Evolutionary conservation across 768 basidiomycete genomes (phyloP), one percentile per base, ranked within the genome.

Genomic region (Auricularia auricula-judae): DNA sequence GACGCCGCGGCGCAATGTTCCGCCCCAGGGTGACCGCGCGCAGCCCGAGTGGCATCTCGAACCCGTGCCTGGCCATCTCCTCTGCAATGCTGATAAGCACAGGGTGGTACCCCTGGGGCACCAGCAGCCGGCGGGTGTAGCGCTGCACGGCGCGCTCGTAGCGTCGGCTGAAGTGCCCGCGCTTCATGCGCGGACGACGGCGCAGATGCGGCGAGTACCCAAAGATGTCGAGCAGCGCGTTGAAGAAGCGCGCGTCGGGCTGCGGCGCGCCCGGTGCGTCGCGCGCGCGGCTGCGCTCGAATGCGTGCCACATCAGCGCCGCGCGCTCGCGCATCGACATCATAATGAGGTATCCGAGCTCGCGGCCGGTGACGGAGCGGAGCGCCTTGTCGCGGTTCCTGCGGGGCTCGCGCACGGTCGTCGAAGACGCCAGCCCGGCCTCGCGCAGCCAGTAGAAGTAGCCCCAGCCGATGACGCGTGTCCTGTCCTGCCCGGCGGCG

Each of bases 221-320:
- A 43, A 81, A 78, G 58, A 86, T 73, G 10, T 75, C 72, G 12
- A 89, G 73, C 8, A 83, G 76, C 1, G 84, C 84, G 63, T 87
- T 88, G 75, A 85, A 89, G 71, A 88, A 88, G 56, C 81, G 78
- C n/a, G 80, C 81, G 68, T 91, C 88, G 0, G 83, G 81, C 33
- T 66, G 66, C 7, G 81, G 82, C 21, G 78, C 68, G 63, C 76
- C 69, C 42, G 76, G 64, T 56, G 54, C 68, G 33, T 62, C 29
- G 3, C 11, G 53, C 35, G 53, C 34, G 33, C 64, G 44, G 16
- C 34, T 16, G n/a, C 34, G 4, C 60, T 35, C 8, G n/a, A 66
- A 61, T 3, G 47, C 59, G 18, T 61, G 60, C 53, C 58, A 63
- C 29, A 76, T 68, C 12, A 69, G 70, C 21, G 67, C 66, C 12